These are phyloP conservation scores for Quercus bicolor DNA, from an alignment of 306 rosid species.

Conservation along the genomic window DNA sequence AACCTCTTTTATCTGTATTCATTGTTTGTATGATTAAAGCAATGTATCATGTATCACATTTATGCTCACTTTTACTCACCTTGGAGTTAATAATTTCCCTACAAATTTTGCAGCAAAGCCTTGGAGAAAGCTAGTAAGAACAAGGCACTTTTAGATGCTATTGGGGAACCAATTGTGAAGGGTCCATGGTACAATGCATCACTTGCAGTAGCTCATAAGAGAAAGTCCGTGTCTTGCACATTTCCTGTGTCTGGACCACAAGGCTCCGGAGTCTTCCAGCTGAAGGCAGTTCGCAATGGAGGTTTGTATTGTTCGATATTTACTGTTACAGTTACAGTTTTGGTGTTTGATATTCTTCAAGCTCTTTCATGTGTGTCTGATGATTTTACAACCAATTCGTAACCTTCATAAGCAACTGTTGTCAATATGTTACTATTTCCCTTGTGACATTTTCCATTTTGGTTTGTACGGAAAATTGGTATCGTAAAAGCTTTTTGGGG, in stretches of 20 bases:
- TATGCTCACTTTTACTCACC: too few relatives aligned
- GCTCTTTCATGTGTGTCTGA: background rate
- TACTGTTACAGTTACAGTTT: background rate
- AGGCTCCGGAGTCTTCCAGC: slow-evolving; percentile 70
- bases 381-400: background rate
- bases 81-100: slow-evolving; percentile 6
- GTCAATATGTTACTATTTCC: background rate
- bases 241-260: slow-evolving; percentile 85
- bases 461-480: background rate
- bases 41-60: too few relatives aligned
- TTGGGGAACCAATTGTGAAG: slow-evolving; percentile 82
- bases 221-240: slow-evolving; percentile 86
- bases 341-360: background rate
- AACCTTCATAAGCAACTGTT: background rate
- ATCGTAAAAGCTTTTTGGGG: background rate
- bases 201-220: slow-evolving; percentile 87
- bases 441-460: background rate
- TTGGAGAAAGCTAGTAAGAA: slow-evolving; percentile 67
- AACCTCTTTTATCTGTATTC: too few relatives aligned
- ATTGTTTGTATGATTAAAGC: too few relatives aligned
- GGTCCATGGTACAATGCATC: slow-evolving; percentile 98
- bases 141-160: slow-evolving; percentile 62
- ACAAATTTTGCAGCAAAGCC: slow-evolving; percentile 68
- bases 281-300: slow-evolving; percentile 89
- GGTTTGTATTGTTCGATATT: slow-evolving; percentile 37